Conservation (phyloP, 1,139 yeast species). For the Pneumocystis murina region DNA sequence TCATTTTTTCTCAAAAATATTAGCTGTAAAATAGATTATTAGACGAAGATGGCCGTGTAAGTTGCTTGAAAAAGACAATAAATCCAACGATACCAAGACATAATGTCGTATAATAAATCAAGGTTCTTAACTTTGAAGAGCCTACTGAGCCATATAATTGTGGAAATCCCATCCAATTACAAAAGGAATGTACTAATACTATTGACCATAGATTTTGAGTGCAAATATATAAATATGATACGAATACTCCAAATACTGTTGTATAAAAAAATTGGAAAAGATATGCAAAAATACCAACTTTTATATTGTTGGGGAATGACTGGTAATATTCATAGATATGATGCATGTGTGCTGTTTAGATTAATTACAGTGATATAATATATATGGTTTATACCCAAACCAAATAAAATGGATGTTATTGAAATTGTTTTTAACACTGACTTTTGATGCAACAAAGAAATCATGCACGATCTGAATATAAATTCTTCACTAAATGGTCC, state of each 20-base stretch:
- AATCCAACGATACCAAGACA: slow-evolving; percentile 33
- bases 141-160: slow-evolving; percentile 19
- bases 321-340: slow-evolving; percentile 50
- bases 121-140: slow-evolving; percentile 17
- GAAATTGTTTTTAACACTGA: slow-evolving; percentile 23
- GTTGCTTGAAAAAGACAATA: slow-evolving; percentile 15
- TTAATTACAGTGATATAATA: background rate
- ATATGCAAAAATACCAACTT: slow-evolving; percentile 30
- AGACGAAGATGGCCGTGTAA: slow-evolving; percentile 15
- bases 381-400: slow-evolving; percentile 26
- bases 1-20: background rate
- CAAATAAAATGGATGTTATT: slow-evolving; percentile 59
- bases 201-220: slow-evolving; percentile 49
- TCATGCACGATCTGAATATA: slow-evolving; percentile 51
- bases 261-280: slow-evolving; percentile 58
- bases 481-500: slow-evolving; percentile 88
- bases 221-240: slow-evolving; percentile 43
- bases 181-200: slow-evolving; percentile 49
- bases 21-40: background rate
- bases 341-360: slow-evolving; percentile 57
- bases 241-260: slow-evolving; percentile 61
- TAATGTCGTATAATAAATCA: slow-evolving; percentile 31
- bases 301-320: slow-evolving; percentile 13
- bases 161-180: slow-evolving; percentile 76
- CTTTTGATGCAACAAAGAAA: slow-evolving; percentile 29